Base-by-base conservation (phyloP, 306 rosid genomes). In the Ochetophila trinervis region DNA sequence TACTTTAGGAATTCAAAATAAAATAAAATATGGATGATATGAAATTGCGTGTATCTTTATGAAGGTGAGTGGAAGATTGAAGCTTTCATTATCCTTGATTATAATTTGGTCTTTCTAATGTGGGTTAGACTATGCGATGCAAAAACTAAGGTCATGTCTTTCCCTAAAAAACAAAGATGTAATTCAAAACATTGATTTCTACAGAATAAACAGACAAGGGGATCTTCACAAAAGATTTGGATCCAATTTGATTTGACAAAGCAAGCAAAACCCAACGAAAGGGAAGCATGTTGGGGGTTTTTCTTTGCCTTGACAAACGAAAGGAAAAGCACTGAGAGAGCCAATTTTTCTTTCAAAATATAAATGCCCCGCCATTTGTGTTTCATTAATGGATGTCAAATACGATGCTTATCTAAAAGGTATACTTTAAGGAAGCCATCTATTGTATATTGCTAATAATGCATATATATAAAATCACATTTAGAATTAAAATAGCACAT, bases 161-260 rank as follows among this genome's bases (percentile, higher is more conserved):
- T 63, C 23, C 23, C 47, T 44, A 32, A 27, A 13, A 16, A n/a
- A 9, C 27, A 49, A 21, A 52, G 34, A 57, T 60, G 53, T 21
- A 70, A 54, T 60, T 67, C 32, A 27, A 20, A 54, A 68, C 73
- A 49, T 65, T 63, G 49, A 50, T 70, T 62, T 64, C 69, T 53
- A 45, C 70, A 53, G 52, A 68, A 65, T 23, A 36, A 48, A 57
- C 34, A 77, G 81, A 76, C 76, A 80, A 13, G 14, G 30, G 60
- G 22, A 81, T 73, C 78, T 66, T 30, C n/a, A 45, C 4, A 22
- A 23, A 51, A 45, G 64, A 58, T 69, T 70, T 71, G 63, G 73
- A 45, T 65, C 78, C 81, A 74, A 67, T 70, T 67, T 8, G 65
- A 65, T 60, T 59, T 20, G 67, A 69, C 70, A 67, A 52, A 60